These are phyloP conservation scores for Heliocybe sulcata DNA, from an alignment of 1,284 basidiomycete genomes.

Conservation along the genomic window DNA sequence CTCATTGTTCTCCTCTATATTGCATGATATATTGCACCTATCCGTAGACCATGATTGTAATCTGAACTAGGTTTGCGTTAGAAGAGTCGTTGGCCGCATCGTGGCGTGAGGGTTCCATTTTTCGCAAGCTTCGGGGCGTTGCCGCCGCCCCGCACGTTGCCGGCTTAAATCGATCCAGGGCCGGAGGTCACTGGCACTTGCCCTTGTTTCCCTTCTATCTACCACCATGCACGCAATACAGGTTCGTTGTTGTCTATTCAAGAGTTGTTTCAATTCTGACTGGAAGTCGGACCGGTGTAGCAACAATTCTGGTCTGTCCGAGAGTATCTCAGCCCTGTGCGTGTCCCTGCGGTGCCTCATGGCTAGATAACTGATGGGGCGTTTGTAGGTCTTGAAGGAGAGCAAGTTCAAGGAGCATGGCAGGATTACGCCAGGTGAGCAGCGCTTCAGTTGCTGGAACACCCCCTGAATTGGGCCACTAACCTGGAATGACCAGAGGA, in stretches of 20 bases:
- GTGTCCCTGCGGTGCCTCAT: slow-evolving; percentile 15
- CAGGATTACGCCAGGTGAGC: slow-evolving; percentile 87
- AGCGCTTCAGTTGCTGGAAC: slow-evolving; percentile 6
- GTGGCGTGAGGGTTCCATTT: not conserved
- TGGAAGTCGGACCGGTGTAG: slow-evolving; percentile 23
- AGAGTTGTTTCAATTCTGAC: not conserved
- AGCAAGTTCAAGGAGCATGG: slow-evolving; percentile 99
- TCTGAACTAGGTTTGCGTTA: too few species aligned
- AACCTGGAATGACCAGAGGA: slow-evolving; percentile 56
- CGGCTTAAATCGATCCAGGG: not conserved
- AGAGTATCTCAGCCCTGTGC: slow-evolving; percentile 92
- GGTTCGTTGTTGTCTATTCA: slow-evolving; percentile 26
- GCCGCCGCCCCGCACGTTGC: not conserved
- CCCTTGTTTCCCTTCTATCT: not conserved
- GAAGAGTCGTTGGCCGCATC: not conserved
- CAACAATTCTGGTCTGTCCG: slow-evolving; percentile 94
- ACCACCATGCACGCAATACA: slow-evolving; percentile 65
- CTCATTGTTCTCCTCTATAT: not conserved
- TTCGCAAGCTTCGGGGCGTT: not conserved
- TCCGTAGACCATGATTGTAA: too few species aligned
- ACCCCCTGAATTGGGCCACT: not conserved
- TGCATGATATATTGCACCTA: too few species aligned
- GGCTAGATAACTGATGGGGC: slow-evolving; percentile 8
- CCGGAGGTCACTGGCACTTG: not conserved
- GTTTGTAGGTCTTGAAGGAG: slow-evolving; percentile 82